Evolutionary conservation across 306 rosid species (phyloP).

Genomic region (Crotalaria pallida): DNA sequence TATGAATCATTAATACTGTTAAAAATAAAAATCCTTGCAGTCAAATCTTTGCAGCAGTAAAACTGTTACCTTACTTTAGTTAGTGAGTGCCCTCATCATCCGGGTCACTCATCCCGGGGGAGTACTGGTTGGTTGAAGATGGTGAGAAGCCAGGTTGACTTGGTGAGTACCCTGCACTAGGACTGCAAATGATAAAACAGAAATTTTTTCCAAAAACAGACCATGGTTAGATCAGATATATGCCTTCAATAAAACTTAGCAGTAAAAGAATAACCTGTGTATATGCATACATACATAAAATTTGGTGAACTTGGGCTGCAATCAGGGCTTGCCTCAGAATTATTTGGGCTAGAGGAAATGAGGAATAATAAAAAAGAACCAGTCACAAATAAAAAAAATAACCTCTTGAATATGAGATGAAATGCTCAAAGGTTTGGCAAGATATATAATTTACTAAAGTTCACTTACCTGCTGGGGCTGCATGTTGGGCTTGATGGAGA

Average conservation of each 20-base stretch:
- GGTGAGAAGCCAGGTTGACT: constrained; percentile 99
- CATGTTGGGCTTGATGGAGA: constrained; percentile 97
- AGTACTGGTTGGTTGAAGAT: constrained; percentile 88
- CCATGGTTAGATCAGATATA: neutral
- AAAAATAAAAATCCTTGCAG: neutral
- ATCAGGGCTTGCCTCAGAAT: constrained; percentile 79
- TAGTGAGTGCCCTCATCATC: constrained; percentile 56
- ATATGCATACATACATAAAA: constrained; percentile 56
- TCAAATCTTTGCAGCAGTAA: neutral
- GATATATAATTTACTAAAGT: neutral
- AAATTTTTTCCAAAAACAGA: constrained; percentile 10
- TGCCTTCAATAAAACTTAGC: neutral
- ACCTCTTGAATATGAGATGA: neutral
- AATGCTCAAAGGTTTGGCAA: neutral
- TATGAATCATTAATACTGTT: neutral
- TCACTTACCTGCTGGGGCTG: constrained; percentile 88
- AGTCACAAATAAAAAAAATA: neutral
- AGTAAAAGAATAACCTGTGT: neutral
- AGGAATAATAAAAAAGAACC: neutral
- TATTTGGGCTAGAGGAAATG: constrained; percentile 68
- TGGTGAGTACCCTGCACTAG: constrained; percentile 96
- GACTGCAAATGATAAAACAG: constrained; percentile 40
- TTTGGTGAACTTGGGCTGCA: constrained; percentile 93
- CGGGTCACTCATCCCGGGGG: constrained; percentile 74
- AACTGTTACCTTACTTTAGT: constrained; percentile 32